Percentiles rank a stretch among this genome's conserved stretches.
Conservation (phyloP, 2,329 filamentous ascomycete species). For the Ascochyta pisi region DNA sequence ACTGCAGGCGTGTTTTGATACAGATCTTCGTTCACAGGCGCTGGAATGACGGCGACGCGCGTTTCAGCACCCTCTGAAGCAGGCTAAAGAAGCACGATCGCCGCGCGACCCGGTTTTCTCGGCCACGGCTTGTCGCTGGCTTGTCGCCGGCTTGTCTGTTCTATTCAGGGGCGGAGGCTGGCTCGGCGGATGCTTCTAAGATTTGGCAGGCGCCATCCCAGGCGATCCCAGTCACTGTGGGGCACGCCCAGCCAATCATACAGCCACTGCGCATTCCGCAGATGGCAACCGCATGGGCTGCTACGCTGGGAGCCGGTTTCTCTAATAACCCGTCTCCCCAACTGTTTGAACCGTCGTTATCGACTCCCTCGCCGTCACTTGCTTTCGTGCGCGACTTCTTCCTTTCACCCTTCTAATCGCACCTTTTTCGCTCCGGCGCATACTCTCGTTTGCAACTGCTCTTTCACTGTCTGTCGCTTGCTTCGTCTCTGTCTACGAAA, state of each 20-base stretch:
- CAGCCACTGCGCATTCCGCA: constrained; percentile 8
- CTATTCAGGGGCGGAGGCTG: constrained; percentile 14
- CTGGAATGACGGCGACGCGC: constrained; percentile 18
- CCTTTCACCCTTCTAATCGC: constrained; percentile 12
- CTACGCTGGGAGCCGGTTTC: background rate
- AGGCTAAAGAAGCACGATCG: constrained; percentile 21
- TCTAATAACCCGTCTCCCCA: constrained; percentile 19
- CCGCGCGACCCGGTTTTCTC: constrained; percentile 20
- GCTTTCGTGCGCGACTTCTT: constrained; percentile 17
- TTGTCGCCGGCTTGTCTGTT: constrained; percentile 10
- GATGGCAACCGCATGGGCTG: constrained; percentile 14
- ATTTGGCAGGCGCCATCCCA: constrained; percentile 19
- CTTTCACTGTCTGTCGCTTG: constrained; percentile 14
- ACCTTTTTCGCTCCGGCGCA: constrained; percentile 7
- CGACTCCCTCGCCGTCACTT: constrained; percentile 15
- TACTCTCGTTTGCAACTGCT: constrained; percentile 16
- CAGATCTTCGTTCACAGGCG: constrained; percentile 17
- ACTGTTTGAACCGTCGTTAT: constrained; percentile 11
- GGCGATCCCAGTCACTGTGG: constrained; percentile 17
- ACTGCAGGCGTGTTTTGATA: constrained; percentile 15
- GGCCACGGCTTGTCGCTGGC: constrained; percentile 17
- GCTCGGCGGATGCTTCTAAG: constrained; percentile 18
- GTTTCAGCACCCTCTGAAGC: constrained; percentile 26
- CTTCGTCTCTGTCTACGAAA: constrained; percentile 8
- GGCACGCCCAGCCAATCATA: constrained; percentile 11